A percentile compares a stretch with the other conserved stretches of the same genome.
Conservation (phyloP, 2,329 filamentous ascomycete genomes). For the Mycogone perniciosa region DNA sequence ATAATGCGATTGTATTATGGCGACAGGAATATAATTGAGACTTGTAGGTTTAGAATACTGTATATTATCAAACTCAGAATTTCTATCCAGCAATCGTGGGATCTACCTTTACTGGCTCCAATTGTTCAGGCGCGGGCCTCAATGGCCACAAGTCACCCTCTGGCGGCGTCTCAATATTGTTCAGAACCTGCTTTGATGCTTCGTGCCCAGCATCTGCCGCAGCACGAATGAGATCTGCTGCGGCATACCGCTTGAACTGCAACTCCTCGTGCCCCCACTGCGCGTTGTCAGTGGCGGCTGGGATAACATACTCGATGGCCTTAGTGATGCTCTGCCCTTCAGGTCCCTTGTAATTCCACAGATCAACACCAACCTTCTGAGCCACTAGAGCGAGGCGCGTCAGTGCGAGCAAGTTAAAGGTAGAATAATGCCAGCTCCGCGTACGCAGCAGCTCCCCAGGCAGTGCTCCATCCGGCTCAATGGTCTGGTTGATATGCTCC, state of each 20-base stretch:
- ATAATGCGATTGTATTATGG: no score
- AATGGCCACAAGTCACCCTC: conserved; percentile 6
- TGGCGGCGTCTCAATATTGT: not conserved
- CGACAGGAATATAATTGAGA: no score
- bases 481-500: not conserved
- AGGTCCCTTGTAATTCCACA: conserved; percentile 6
- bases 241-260: conserved; percentile 2
- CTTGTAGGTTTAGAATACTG: no score
- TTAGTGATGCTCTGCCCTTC: conserved; percentile 4
- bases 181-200: not conserved
- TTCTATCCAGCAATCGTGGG: not conserved
- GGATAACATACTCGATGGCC: conserved; percentile 7
- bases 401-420: conserved; percentile 4
- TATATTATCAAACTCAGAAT: no score
- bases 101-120: conserved; percentile 3
- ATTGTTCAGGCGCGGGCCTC: conserved; percentile 6
- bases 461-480: conserved; percentile 3
- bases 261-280: not conserved
- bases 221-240: conserved; percentile 7
- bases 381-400: conserved; percentile 10
- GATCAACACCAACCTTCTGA: conserved; percentile 1
- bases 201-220: conserved; percentile 7
- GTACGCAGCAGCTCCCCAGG: conserved; percentile 7
- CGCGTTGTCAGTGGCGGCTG: conserved; percentile 1
- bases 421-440: conserved; percentile 10